Base-by-base conservation (phyloP, 768 basidiomycete species). In the Lactarius pseudohatsudake region DNA sequence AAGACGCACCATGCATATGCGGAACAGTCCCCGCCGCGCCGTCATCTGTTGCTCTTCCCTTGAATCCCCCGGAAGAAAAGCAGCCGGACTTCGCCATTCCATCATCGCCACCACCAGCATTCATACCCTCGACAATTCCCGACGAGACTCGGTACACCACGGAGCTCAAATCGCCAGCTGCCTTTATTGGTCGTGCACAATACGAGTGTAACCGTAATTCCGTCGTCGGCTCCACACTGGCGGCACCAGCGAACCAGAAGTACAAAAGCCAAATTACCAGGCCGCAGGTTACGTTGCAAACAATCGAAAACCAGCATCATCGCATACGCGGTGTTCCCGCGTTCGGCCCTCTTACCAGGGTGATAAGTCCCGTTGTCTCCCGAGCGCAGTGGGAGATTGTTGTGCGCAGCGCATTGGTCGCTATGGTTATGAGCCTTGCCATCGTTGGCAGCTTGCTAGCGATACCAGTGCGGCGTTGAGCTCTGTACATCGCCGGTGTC, bases 371-470 rank as follows among this genome's bases (percentile, higher is more conserved):
- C 18, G 80, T 88, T 64, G 85, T 92, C 59, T 81, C 84, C 60
- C 82, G 92, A n/a, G 90, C 85, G 3, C 92, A 94, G 71, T 93
- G 91, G 92, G 90, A 92, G 76, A 88, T 93, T 34, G 89, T 92
- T 36, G 78, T 89, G 32, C 79, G 89, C 43, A 87, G 87, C 2
- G 80, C 79, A 54, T 34, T 78, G 0, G 70, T 86, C 11, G 85
- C 84, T 0, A 76, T 84, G 28, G 32, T 87, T 16, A 62, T 78
- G 1, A 74, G 77, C 20, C 67, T 74, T 2, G 57, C 70, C 4
- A 62, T 79, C 11, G 64, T 77, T 11, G 79, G 72, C 16, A 70
- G 62, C 15, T 41, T 83, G 63, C 63, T 76, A 2, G 81, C 78
- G 0, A 68, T 79, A 32, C 79, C 79, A 0, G 65, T 78, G 60